Base-by-base conservation (phyloP, 768 basidiomycete genomes). In the Paxillus rubicundulus region DNA sequence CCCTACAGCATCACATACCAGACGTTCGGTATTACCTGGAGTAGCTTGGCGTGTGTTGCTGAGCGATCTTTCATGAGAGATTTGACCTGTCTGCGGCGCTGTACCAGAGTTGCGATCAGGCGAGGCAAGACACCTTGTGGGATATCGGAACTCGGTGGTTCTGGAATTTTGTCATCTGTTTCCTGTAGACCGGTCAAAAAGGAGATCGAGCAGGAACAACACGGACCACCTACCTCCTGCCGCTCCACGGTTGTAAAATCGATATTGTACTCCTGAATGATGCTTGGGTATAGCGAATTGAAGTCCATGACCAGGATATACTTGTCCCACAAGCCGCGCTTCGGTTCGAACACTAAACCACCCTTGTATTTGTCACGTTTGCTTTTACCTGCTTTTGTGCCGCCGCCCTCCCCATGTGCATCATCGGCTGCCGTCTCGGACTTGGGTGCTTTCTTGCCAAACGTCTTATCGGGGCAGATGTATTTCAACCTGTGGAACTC, bases 241-340 rank as follows among this genome's bases (percentile, higher is more conserved):
- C 81, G 80, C 41, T 92, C 89, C 17, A 98, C 86, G 0, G 97
- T 99, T 9, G 97, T 98, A 63, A 98, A 98, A 72, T 98, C 97
- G 60, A 99, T 98, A 68, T 99, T 98, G 67, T 91, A 99, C 76
- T 99, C 97, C 65, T 98, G 97, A 44, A 99, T 99, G 75, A 99
- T 99, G 68, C 91, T 94, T 6, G 97, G 97, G 67, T 99, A 99
- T 50, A 99, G 78, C 55, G 94, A 97, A 72, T 99, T 99, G 85
- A 98, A 99, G 70, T 99, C 97, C 97, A 99, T 99, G 70, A 99
- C 97, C 16, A 99, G 80, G 70, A 98, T 89, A 66, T 79, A 97
- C 61, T 86, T 95, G 75, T 98, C 97, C 91, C 92, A 98, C 37
- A 99, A 75, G 10, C 95, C 92, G 49, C 91, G 79, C 73, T 97